Evolutionary conservation across 139 green algal species (phyloP).

Genomic region (Chloropicon primus): DNA sequence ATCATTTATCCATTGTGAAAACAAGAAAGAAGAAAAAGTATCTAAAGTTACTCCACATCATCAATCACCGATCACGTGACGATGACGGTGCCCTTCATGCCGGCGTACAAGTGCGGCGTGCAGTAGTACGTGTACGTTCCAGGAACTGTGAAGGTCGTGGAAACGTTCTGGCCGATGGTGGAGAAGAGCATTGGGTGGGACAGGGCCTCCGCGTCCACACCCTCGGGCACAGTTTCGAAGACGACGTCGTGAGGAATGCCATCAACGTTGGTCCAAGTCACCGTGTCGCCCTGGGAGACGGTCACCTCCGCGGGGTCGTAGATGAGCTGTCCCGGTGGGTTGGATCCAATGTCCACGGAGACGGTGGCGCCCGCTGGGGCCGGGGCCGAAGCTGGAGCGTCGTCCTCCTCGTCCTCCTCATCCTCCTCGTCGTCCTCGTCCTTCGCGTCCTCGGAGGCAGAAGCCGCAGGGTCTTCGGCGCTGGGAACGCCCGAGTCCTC

Average conservation of each 20-base stretch:
- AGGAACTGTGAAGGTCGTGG: constrained; percentile 48
- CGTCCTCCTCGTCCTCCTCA: too few species aligned
- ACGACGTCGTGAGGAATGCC: constrained; percentile 74
- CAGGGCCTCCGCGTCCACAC: constrained; percentile 73
- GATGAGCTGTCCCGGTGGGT: constrained; percentile 20
- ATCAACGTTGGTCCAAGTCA: constrained; percentile 69
- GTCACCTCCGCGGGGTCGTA: constrained; percentile 45
- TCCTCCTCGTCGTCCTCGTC: too few species aligned
- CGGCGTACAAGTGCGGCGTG: constrained; percentile 85
- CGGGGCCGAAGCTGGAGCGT: too few species aligned
- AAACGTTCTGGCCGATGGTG: constrained; percentile 64
- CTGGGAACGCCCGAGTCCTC: too few species aligned
- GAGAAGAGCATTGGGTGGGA: constrained; percentile 76
- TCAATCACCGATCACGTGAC: constrained; percentile 45
- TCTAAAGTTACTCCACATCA: too few species aligned
- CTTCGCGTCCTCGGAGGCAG: too few species aligned
- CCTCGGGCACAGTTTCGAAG: constrained; percentile 69
- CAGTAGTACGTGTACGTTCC: constrained; percentile 87
- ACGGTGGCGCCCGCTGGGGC: background rate
- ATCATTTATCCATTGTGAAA: too few species aligned
- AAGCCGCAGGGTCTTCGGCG: too few species aligned
- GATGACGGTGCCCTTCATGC: constrained; percentile 73
- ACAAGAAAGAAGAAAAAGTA: too few species aligned
- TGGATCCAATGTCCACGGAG: background rate
- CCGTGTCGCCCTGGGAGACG: constrained; percentile 54